These are phyloP conservation scores for Rhodamnia rubescens DNA, from an alignment of 345 rosid genomes.

Conservation along the genomic window DNA sequence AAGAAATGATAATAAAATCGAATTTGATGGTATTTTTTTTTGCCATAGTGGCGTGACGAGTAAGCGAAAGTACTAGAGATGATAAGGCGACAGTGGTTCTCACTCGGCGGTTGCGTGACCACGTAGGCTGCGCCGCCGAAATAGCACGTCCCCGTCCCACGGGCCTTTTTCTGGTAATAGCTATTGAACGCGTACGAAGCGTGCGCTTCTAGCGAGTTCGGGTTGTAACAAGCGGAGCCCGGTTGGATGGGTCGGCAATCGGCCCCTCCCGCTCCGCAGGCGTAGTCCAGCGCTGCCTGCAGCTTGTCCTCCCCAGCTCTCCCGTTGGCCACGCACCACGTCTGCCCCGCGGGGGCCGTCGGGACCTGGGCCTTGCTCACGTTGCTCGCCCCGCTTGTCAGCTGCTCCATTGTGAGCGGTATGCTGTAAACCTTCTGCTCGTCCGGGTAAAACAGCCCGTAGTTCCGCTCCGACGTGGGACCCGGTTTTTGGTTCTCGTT, in stretches of 20 bases:
- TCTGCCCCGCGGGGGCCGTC: conserved; percentile 20
- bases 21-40: not conserved
- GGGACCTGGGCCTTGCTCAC: conserved; percentile 25
- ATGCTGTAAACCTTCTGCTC: conserved; percentile 64
- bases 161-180: conserved; percentile 68
- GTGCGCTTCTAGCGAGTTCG: conserved; percentile 57
- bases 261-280: conserved; percentile 89
- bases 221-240: conserved; percentile 55
- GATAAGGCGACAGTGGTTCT: not conserved
- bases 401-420: conserved; percentile 23
- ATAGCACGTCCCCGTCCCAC: conserved; percentile 50
- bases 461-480: conserved; percentile 84
- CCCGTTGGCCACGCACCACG: conserved; percentile 82
- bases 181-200: conserved; percentile 90
- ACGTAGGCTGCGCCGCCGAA: conserved; percentile 68
- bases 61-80: not conserved
- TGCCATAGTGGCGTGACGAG: not conserved
- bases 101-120: conserved; percentile 65
- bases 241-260: conserved; percentile 76
- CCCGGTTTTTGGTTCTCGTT: conserved; percentile 81
- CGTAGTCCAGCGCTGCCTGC: conserved; percentile 59
- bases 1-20: too few relatives aligned
- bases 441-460: conserved; percentile 79
- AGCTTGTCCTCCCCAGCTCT: conserved; percentile 27
- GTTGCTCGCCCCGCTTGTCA: conserved; percentile 3